These are phyloP conservation scores for Suhomyces canberraensis DNA, from an alignment of 805 yeast genomes.

Conservation along the genomic window DNA sequence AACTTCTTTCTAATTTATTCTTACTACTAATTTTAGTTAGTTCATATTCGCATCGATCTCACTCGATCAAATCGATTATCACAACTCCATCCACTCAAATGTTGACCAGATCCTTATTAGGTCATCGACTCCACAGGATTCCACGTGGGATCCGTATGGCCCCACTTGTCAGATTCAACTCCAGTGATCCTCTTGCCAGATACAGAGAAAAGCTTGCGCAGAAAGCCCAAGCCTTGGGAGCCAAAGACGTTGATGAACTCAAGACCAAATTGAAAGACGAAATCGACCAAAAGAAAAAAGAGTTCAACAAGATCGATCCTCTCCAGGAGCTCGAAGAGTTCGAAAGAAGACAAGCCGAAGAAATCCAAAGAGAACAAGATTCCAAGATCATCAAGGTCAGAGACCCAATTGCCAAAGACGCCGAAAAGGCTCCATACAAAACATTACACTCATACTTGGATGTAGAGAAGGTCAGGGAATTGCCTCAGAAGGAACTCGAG, in stretches of 20 bases:
- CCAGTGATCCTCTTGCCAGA: constrained; percentile 6
- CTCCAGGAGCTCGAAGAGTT: constrained; percentile 60
- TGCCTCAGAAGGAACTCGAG: constrained; percentile 65
- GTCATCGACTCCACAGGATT: too few species aligned
- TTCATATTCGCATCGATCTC: too few species aligned
- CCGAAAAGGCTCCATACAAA: constrained; percentile 56
- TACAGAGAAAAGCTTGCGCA: constrained; percentile 33
- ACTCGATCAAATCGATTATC: too few species aligned
- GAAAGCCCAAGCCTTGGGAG: constrained; percentile 35
- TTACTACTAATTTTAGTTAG: too few species aligned
- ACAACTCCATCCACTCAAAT: too few species aligned
- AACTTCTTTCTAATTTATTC: too few species aligned
- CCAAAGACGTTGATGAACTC: constrained; percentile 52
- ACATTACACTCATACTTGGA: constrained; percentile 70
- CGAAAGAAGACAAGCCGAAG: constrained; percentile 38
- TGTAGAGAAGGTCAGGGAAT: constrained; percentile 55
- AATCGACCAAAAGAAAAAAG: constrained; percentile 52
- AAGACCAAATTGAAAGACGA: constrained; percentile 59
- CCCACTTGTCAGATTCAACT: constrained; percentile 6
- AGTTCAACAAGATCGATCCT: constrained; percentile 65
- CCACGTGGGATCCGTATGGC: too few species aligned
- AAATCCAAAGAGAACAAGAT: constrained; percentile 19
- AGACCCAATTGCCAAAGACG: constrained; percentile 31
- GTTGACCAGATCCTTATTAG: too few species aligned
- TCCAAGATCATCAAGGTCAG: constrained; percentile 30